Conservation (phyloP, 2,329 filamentous ascomycete genomes). For the Teratosphaeria destructans region DNA sequence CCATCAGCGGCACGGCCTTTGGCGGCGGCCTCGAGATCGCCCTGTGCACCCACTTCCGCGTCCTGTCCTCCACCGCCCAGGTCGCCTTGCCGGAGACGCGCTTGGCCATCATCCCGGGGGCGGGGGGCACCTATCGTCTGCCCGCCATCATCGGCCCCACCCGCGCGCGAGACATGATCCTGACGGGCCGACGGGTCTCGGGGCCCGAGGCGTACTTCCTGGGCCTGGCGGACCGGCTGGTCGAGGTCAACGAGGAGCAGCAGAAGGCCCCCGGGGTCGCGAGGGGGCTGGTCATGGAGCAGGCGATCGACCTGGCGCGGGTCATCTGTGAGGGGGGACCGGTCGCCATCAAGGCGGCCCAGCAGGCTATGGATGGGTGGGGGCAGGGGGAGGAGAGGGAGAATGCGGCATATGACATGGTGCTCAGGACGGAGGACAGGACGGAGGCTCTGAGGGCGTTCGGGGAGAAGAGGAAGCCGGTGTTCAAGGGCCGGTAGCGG, state of each 20-base stretch:
- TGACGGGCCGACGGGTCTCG: conserved; percentile 77
- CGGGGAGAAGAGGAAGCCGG: conserved; percentile 60
- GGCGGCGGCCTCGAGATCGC: conserved; percentile 92
- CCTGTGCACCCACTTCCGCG: conserved; percentile 77
- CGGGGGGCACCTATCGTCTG: conserved; percentile 82
- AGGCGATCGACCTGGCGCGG: conserved; percentile 66
- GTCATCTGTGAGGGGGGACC: conserved; percentile 89
- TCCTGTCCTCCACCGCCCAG: conserved; percentile 66
- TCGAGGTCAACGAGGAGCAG: conserved; percentile 60
- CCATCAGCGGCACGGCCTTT: conserved; percentile 74
- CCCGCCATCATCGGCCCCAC: conserved; percentile 68
- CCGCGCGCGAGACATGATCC: conserved; percentile 78
- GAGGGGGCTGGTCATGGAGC: conserved; percentile 57
- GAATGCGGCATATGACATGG: conserved; percentile 74
- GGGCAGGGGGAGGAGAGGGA: conserved; percentile 62
- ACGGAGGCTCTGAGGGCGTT: conserved; percentile 84
- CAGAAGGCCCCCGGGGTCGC: conserved; percentile 44
- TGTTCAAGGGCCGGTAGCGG: conserved; percentile 49
- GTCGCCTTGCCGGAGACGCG: conserved; percentile 86
- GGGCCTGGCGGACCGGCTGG: conserved; percentile 79
- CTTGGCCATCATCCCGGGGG: conserved; percentile 87
- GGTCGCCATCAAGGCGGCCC: conserved; percentile 65
- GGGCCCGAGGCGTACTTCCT: conserved; percentile 84
- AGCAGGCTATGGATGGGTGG: conserved; percentile 66
- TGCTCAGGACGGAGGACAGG: conserved; percentile 75